These are phyloP conservation scores for Eragrostis nindensis DNA, from an alignment of 176 grass and related monocot species.

Conservation along the genomic window DNA sequence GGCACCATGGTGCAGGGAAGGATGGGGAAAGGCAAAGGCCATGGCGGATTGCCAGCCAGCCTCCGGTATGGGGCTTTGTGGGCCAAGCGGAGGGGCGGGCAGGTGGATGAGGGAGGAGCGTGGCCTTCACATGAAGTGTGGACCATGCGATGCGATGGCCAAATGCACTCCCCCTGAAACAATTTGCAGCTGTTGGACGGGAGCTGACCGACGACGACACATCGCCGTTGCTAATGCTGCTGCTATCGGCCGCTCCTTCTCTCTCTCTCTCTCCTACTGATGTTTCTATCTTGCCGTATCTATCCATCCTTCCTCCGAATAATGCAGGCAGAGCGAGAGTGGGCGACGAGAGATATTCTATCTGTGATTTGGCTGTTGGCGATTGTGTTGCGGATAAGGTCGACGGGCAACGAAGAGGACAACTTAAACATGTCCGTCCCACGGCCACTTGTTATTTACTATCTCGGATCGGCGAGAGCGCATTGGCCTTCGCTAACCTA, in stretches of 20 bases:
- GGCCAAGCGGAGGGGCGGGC: slow-evolving; percentile 5
- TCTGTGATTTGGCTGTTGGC: slow-evolving; percentile 30
- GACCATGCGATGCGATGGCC: slow-evolving; percentile 35
- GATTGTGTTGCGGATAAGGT: slow-evolving; percentile 39
- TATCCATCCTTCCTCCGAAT: background rate
- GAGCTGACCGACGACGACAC: slow-evolving; percentile 35
- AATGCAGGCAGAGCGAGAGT: background rate
- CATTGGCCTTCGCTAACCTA: slow-evolving; percentile 14
- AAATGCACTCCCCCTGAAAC: slow-evolving; percentile 40
- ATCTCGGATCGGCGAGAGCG: background rate
- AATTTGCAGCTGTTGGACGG: slow-evolving; percentile 51
- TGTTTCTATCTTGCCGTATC: slow-evolving; percentile 11
- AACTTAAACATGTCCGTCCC: slow-evolving; percentile 25
- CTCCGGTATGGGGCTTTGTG: slow-evolving; percentile 29
- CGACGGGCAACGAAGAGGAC: slow-evolving; percentile 25
- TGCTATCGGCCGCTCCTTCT: background rate
- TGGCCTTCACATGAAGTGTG: slow-evolving; percentile 61
- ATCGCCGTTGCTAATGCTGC: no score
- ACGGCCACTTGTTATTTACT: slow-evolving; percentile 36
- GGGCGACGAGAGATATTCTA: slow-evolving; percentile 7
- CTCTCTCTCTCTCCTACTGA: background rate
- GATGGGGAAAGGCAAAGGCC: background rate
- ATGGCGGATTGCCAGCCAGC: background rate
- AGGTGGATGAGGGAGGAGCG: slow-evolving; percentile 22
- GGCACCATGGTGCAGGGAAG: background rate